phyloP scores from a whole-genome alignment of 1,284 basidiomycete genomes.

The Rhodotorula sp. region DNA sequence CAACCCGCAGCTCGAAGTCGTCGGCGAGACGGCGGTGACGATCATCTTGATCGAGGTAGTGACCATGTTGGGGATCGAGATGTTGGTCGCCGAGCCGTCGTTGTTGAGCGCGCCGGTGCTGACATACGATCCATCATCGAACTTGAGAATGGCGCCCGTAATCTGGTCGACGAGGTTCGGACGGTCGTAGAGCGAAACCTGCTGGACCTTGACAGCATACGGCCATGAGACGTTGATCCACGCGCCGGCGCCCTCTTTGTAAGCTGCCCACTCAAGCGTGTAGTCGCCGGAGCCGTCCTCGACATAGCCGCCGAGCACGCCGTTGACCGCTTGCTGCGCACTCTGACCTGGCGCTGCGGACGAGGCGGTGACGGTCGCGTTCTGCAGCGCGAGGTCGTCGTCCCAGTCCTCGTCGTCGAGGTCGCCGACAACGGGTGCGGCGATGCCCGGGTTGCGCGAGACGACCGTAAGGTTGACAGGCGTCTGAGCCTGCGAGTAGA shows the following conservation, averaged over 20 bases:
- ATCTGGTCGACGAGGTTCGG: constrained; percentile 40
- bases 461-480: constrained; percentile 6
- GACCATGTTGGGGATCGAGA: constrained; percentile 24
- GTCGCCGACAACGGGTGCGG: constrained; percentile 15
- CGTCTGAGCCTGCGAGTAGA: constrained; percentile 25
- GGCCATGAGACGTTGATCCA: constrained; percentile 34
- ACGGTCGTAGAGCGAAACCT: constrained; percentile 32
- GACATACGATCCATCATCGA: constrained; percentile 30
- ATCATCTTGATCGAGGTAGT: constrained; percentile 27
- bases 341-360: constrained; percentile 9
- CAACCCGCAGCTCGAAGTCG: constrained; percentile 25
- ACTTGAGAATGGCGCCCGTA: constrained; percentile 21
- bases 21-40: constrained; percentile 22
- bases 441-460: constrained; percentile 1
- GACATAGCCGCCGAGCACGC: constrained; percentile 34
- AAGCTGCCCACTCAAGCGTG: constrained; percentile 37
- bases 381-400: constrained; percentile 15
- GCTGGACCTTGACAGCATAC: constrained; percentile 16
- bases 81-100: constrained; percentile 32
- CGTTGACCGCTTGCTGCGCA: constrained; percentile 34
- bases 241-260: constrained; percentile 23
- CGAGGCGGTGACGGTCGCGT: constrained; percentile 7
- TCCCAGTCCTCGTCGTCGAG: constrained; percentile 27
- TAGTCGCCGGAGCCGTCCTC: constrained; percentile 19
- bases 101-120: constrained; percentile 26